Evolutionary conservation across 257 asterid species (phyloP), one percentile per base, ranked within the genome.

Genomic region (Avicennia marina): DNA sequence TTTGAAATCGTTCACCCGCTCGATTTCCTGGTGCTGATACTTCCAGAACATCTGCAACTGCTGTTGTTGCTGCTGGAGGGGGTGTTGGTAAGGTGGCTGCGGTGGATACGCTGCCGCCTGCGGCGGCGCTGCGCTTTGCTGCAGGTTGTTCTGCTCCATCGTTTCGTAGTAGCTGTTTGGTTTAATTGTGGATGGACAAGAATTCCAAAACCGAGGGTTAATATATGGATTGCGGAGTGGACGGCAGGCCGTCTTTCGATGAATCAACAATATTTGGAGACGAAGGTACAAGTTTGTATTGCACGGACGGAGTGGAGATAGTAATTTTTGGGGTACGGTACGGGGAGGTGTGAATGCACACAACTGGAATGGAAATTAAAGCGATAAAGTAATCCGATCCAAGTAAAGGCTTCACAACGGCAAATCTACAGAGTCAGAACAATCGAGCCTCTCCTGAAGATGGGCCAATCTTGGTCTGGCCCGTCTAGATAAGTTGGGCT

Each of bases 11-110:
- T 58, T 59, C 34, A 40, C 62, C 48, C 52, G 67, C 38, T 59
- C 76, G 71, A 70, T 64, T 41, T 70, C 71, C 56, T 64, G 71
- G 7, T 63, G 63, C 62, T 70, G 75, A 54, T 44, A 64, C 45
- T 17, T 53, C 75, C 71, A 70, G 63, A 70, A 70, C 67, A 59
- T 64, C 65, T 51, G 75, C n/a, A 70, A 66, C 18, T 63, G 70
- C 45, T 63, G 67, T 29, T 70, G 67, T 33, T 70, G 75, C 48
- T 70, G 76, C 33, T 64, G 72, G 29, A 58, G 54, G 56, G 64
- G 68, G 27, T 70, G 76, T 56, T 55, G 76, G 72, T 60, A 70
- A 15, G 66, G 56, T 9, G 57, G 62, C 39, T 60, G 67, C 29
- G 63, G 25, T 53, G 68, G 38, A 16, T 61, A 60, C 19, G 43